Conservation (phyloP, 179 eudicot species). For the Sideroxylon spinosum region DNA sequence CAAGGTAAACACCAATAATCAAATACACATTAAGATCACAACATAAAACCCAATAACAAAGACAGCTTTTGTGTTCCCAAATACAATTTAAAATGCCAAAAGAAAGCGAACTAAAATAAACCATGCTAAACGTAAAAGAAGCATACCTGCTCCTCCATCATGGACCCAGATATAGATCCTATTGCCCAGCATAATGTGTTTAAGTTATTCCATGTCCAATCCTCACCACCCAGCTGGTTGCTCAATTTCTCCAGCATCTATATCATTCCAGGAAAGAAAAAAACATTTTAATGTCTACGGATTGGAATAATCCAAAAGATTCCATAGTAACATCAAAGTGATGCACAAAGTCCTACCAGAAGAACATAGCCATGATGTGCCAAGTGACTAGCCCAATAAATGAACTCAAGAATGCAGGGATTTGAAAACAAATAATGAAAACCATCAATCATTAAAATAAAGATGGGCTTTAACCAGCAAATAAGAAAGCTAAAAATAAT, state of each 20-base stretch:
- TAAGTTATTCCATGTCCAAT: slow-evolving; percentile 98
- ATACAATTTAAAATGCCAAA: neutral
- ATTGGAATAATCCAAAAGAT: neutral
- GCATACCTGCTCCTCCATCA: slow-evolving; percentile 94
- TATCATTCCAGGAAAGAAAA: slow-evolving; percentile 12
- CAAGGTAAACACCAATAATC: neutral
- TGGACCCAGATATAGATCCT: slow-evolving; percentile 98
- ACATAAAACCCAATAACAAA: neutral
- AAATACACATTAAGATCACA: neutral
- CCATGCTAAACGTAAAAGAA: neutral
- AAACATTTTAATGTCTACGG: neutral
- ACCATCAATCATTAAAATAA: neutral
- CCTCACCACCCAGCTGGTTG: slow-evolving; percentile 89
- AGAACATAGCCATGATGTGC: neutral
- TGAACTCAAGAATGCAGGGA: neutral
- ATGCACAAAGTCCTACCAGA: neutral
- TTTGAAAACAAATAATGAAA: neutral
- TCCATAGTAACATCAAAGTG: neutral
- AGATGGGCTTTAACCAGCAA: neutral
- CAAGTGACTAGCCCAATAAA: neutral
- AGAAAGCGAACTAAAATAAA: neutral
- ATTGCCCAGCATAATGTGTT: slow-evolving; percentile 99
- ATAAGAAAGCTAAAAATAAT: neutral
- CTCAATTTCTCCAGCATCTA: slow-evolving; percentile 89
- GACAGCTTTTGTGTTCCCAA: neutral